Percentiles rank a stretch among this genome's conserved stretches.
These are phyloP conservation scores for Phytophthora vignae DNA, from an alignment of 352 stramenopile genomes.

Conservation along the genomic window DNA sequence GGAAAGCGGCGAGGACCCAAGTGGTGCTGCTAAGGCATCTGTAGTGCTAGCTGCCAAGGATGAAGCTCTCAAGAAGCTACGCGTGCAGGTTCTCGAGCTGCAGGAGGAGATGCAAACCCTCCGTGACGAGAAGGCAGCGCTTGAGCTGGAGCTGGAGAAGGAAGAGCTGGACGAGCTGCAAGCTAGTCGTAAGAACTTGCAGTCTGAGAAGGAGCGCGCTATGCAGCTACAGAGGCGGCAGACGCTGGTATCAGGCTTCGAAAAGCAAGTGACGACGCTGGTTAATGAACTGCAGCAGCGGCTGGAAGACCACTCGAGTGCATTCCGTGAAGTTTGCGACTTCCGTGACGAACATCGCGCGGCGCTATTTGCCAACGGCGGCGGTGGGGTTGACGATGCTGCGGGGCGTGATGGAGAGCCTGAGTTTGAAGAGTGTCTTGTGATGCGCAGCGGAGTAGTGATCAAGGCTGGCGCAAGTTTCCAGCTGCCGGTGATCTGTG, in stretches of 20 bases:
- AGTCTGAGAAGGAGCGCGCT: conserved; percentile 47
- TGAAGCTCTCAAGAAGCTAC: conserved; percentile 39
- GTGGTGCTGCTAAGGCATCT: conserved; percentile 12
- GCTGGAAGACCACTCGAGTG: conserved; percentile 64
- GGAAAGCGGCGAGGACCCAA: conserved; percentile 29
- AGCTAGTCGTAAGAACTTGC: conserved; percentile 38
- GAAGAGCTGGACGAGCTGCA: conserved; percentile 47
- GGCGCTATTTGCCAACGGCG: too few relatives aligned
- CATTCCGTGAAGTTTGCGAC: conserved; percentile 70
- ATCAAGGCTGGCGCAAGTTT: conserved; percentile 83
- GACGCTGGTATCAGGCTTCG: conserved; percentile 47
- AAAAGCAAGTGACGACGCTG: conserved; percentile 44
- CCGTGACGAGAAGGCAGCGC: conserved; percentile 38
- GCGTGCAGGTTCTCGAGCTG: conserved; percentile 32
- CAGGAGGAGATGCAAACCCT: conserved; percentile 42
- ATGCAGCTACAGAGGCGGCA: conserved; percentile 53
- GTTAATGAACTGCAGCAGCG: conserved; percentile 58
- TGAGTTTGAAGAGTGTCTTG: conserved; percentile 73
- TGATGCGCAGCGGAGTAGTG: conserved; percentile 80
- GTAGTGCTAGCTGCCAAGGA: conserved; percentile 31
- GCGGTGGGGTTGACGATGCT: neutral
- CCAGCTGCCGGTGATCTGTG: conserved; percentile 74
- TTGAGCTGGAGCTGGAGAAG: conserved; percentile 38
- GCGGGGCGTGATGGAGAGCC: conserved; percentile 1
- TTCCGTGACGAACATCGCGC: conserved; percentile 51